Evolutionary conservation across 208 protist genomes (phyloP).

Genomic region (Leishmania major): DNA sequence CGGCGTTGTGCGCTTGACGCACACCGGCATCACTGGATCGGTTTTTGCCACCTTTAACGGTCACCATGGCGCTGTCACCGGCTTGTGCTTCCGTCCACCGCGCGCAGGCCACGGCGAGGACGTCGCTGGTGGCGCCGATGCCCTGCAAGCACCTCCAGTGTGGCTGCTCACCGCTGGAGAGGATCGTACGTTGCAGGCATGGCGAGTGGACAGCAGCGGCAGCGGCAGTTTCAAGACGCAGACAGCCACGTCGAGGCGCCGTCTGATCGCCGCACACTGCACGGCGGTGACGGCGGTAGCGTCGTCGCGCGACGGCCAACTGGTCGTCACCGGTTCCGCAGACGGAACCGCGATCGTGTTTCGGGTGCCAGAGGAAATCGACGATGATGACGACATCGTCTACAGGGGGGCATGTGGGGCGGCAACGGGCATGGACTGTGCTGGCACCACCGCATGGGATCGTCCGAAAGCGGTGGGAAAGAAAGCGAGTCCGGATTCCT

Average conservation of each 20-base stretch:
- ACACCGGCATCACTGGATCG: constrained; percentile 65
- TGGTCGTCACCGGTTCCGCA: constrained; percentile 64
- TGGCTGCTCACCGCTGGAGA: constrained; percentile 41
- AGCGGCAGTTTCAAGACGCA: not conserved
- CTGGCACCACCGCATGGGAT: not conserved
- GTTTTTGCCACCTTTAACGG: constrained; percentile 61
- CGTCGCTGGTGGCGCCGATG: not conserved
- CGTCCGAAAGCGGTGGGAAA: not conserved
- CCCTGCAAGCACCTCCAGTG: constrained; percentile 9
- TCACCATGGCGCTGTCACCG: constrained; percentile 62
- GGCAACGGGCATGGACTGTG: not conserved
- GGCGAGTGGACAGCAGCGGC: constrained; percentile 34
- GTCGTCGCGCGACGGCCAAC: constrained; percentile 42
- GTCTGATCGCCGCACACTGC: constrained; percentile 37
- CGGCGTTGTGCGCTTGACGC: constrained; percentile 62
- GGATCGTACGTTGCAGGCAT: constrained; percentile 54
- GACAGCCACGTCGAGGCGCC: constrained; percentile 3
- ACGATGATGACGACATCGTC: constrained; percentile 6
- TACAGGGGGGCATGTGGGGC: not conserved
- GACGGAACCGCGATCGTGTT: constrained; percentile 75
- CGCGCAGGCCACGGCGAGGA: constrained; percentile 6
- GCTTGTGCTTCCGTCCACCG: constrained; percentile 44
- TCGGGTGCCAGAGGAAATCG: constrained; percentile 6
- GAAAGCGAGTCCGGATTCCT: not conserved
- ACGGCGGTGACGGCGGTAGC: constrained; percentile 63